These are phyloP conservation scores for Neonectria sp. DNA, from an alignment of 2,329 filamentous ascomycete species.

Conservation along the genomic window DNA sequence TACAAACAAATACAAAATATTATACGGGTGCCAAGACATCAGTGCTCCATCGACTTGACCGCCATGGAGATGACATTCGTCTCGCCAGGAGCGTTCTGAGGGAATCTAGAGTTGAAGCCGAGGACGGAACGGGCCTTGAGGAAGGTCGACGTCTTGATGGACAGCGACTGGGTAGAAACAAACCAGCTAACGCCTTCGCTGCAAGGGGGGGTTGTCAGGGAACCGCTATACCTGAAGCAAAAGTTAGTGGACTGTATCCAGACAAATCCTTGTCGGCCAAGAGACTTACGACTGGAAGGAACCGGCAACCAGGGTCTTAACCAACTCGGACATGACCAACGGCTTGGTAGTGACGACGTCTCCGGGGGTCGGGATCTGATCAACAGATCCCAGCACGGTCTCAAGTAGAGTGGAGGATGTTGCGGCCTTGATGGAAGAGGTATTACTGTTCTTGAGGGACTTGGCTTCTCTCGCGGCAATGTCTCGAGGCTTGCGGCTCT, in stretches of 20 bases:
- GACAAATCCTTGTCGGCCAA: too few species aligned
- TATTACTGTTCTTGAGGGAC: constrained; percentile 11
- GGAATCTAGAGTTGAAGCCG: constrained; percentile 70
- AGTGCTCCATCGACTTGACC: background rate
- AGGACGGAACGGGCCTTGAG: constrained; percentile 67
- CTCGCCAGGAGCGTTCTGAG: constrained; percentile 64
- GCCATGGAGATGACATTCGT: constrained; percentile 47
- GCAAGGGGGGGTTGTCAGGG: constrained; percentile 75
- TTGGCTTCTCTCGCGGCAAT: background rate
- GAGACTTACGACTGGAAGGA: constrained; percentile 47
- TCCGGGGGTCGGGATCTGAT: constrained; percentile 57
- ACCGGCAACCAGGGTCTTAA: constrained; percentile 46
- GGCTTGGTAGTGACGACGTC: constrained; percentile 51
- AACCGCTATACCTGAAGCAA: constrained; percentile 64
- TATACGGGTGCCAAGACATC: background rate
- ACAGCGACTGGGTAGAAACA: constrained; percentile 63
- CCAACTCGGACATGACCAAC: constrained; percentile 61
- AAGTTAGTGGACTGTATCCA: constrained; percentile 24
- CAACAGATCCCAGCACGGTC: constrained; percentile 56
- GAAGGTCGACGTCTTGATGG: constrained; percentile 64
- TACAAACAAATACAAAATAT: background rate
- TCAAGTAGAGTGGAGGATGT: constrained; percentile 49
- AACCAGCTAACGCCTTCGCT: constrained; percentile 70
- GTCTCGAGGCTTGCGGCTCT: background rate
- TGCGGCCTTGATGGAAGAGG: constrained; percentile 18